A percentile compares a stretch with the other conserved stretches of the same genome.
Evolutionary conservation across 306 rosid species (phyloP).

Genomic region (Luffa acutangula): DNA sequence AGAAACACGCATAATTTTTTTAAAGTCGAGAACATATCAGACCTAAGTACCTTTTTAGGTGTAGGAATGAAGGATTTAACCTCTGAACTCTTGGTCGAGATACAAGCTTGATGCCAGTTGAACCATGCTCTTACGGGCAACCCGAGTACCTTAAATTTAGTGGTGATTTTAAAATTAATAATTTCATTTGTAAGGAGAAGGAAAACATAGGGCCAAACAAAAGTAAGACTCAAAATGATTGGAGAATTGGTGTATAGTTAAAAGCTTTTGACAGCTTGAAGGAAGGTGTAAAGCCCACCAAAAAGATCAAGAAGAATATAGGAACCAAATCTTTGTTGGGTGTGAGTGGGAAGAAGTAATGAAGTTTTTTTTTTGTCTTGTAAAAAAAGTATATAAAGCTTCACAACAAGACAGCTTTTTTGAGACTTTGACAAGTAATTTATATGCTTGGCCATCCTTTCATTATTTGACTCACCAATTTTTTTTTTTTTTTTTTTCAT

Average conservation of each 20-base stretch:
- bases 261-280: conserved; percentile 1
- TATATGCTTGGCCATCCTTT: neutral
- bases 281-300: neutral
- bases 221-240: neutral
- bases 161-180: too few species aligned
- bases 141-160: too few species aligned
- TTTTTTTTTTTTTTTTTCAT: neutral
- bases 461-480: neutral
- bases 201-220: neutral
- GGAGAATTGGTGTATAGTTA: neutral
- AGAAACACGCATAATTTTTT: too few species aligned
- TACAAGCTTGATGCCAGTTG: too few species aligned
- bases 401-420: neutral
- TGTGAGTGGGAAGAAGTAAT: neutral
- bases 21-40: too few species aligned
- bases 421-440: neutral
- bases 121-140: too few species aligned
- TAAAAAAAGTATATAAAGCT: neutral
- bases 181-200: neutral
- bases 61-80: too few species aligned
- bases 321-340: conserved; percentile 12
- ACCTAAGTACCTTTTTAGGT: too few species aligned
- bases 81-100: too few species aligned
- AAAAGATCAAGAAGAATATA: neutral
- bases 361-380: neutral